Evolutionary conservation across 1,284 basidiomycete genomes (phyloP), one percentile per base, ranked within the genome.

Genomic region (Ganoderma lucidum): DNA sequence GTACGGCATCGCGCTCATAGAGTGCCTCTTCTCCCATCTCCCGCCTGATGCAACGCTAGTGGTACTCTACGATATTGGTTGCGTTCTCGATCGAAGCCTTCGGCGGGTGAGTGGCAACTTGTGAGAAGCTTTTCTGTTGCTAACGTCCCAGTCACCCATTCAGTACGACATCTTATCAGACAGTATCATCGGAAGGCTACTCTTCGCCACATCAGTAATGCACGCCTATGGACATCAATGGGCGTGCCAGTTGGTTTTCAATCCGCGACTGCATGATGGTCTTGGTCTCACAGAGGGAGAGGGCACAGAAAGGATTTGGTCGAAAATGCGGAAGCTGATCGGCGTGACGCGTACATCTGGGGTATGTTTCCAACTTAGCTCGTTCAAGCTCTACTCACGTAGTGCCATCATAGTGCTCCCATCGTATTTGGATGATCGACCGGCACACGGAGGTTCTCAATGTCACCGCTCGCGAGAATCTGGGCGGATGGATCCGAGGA

Each of bases 161-260:
- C 51, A 78, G 81, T 83, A 79, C 55, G 75, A 78, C 17, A 75
- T 83, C n/a, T 69, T 84, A 0, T 67, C 75, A 0, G 35, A 58
- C 1, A 51, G 63, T n/a, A 70, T 81, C 10, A 41, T 58, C 2
- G 23, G 65, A 1, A 75, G 78, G 0, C 41, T 84, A 0, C 23
- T 56, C 1, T 82, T 83, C 63, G 78, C 77, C 0, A 82, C 80
- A 0, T 80, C 77, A 23, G 82, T 79, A 0, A 83, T 85, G 81
- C 83, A 84, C 68, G 79, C 82, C 0, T 84, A 81, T 62, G 79
- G 78, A 0, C 83, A 83, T 61, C 76, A 83, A 53, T 84, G 82
- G 82, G 69, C 80, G 0, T 84, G 83, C 55, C 83, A 84, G 65
- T 70, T 84, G 0, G 69, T 78, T 0, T 82, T 82, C 64, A 81